Evolutionary conservation across 2,329 filamentous ascomycete genomes (phyloP), one percentile per base, ranked within the genome.

Genomic region (Geosmithia putterillii): DNA sequence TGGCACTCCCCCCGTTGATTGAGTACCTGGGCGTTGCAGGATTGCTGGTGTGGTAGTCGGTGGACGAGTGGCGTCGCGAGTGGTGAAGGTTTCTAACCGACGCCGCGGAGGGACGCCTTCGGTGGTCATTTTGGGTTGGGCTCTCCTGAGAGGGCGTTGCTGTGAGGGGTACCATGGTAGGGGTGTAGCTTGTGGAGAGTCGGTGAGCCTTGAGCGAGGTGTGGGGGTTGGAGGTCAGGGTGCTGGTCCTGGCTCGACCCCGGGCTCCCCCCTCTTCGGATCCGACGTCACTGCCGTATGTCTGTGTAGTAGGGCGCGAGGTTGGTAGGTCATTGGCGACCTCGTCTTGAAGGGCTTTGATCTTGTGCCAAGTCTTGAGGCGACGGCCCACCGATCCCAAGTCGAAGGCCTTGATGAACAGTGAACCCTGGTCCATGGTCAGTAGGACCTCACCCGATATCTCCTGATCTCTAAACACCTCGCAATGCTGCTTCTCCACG

Each of bases 401-500:
- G 52, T 95, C 86, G 53, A 95, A 94, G 40, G 92, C 89, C 57
- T 95, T 95, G 67, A 96, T 82, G 59, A 95, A 94, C 15, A 96
- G 72, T 35, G 92, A 94, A 45, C 86, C 86, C 64, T 95, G 90
- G 54, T 95, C 88, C 86, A 96, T 94, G 43, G 86, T 86, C 42
- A 98, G 66, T 35, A 98, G 66, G 4, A 96, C 90, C 54, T 96
- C 89, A 41, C 92, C 92, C 2, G 85, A 82, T 45, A 98, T 96
- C 60, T 98, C 92, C 61, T 98, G 90, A 55, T 96, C 89, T 52
- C 83, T 74, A 55, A 98, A 98, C 3, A 96, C 86, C 50, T 94
- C 83, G 57, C 92, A 98, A 53, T 96, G 90, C 51, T 81, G 81
- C 54, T 82, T 79, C 59, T 96, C 90, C 7, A 96, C 83, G 7